Base-by-base conservation (phyloP, 192 early-diverging fungal genomes). In the Funneliformis geosporum region DNA sequence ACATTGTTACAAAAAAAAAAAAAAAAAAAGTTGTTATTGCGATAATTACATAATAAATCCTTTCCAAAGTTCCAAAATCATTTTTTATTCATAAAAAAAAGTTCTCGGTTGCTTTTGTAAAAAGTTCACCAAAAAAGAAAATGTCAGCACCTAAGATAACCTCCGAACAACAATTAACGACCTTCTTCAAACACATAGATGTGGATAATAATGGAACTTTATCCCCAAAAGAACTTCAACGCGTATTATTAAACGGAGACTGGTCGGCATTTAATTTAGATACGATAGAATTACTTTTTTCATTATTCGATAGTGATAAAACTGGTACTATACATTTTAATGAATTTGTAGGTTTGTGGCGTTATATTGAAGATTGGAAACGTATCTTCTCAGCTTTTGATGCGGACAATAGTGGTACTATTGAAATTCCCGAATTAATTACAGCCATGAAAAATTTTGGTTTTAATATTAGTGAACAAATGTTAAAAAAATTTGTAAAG, bases 321-420 rank as follows among this genome's bases (percentile, higher is more conserved):
- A 40, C 7, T 81, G 94, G 93, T 39, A 91, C 91, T 50, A 92
- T 95, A 73, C 85, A 83, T 74, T 93, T 94, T 80, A 80, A 92
- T 40, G 94, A 95, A 83, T 95, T 95, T 79, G 80, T 85, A 43
- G 89, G 91, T 25, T 85, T 94, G 18, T 94, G 92, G 92, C 86
- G 84, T 77, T 95, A 93, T 80, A 95, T 94, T 80, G 91, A 93
- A 61, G 92, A 94, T 14, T 95, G 94, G 94, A 91, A 91, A 77
- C 73, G 84, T 9, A 91, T 93, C 80, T 95, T 94, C 84, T 83
- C 84, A 74, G 84, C 87, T 8, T 94, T 93, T 79, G 94, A 95
- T 79, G 77, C 82, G 25, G 92, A 95, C 81, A 87, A 86, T 80
- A 90, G 87, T 62, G 93, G 93, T 60, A 88, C 86, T 61, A 94